Base-by-base conservation (phyloP, 139 green algal genomes). In the Penium margaritaceum region DNA sequence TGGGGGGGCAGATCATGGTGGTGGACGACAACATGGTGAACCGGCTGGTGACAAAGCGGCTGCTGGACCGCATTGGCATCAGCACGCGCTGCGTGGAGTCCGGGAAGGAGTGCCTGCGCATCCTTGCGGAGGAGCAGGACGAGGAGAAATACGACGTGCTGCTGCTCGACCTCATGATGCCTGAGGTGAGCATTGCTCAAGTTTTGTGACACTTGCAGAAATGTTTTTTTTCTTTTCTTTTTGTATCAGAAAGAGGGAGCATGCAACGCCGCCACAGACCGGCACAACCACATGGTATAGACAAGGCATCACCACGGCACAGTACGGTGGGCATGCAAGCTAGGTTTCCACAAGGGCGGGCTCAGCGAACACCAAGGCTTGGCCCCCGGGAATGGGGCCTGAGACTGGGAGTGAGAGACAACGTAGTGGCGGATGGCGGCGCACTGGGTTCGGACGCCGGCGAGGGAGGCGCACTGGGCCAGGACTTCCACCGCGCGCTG, bases 21-120 rank as follows among this genome's bases (percentile, higher is more conserved):
- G 46, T 66, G 63, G 72, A 79, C 32, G 72, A 79, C 54, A 79
- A 79, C 54, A 58, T 70, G 15, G 78, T 88, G 58, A 90, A 90
- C 38, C 81, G 85, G 0, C 51, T 84, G 58, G 70, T 85, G 55
- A 89, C 85, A 24, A 64, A 90, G 46, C 57, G 83, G 19, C 74
- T 81, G 17, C 47, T 95, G 12, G 69, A 81, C 17, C 39, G 58
- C 36, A 70, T 77, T 19, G 70, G 70, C 5, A 60, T 63, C 57
- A 38, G 9, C 5, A 72, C 55, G 43, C 72, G 29, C 0, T 32
- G 72, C 34, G 70, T 71, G 70, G 70, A 77, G 14, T 77, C 70
- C 17, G 70, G 70, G 37, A 61, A 71, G 36, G 36, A 71, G 70
- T 77, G 70, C 34, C 70, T 77, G 24, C 55, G 36, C n/a, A n/a